Conservation (phyloP, 805 yeast species). For the Saccharomycopsis malanga region DNA sequence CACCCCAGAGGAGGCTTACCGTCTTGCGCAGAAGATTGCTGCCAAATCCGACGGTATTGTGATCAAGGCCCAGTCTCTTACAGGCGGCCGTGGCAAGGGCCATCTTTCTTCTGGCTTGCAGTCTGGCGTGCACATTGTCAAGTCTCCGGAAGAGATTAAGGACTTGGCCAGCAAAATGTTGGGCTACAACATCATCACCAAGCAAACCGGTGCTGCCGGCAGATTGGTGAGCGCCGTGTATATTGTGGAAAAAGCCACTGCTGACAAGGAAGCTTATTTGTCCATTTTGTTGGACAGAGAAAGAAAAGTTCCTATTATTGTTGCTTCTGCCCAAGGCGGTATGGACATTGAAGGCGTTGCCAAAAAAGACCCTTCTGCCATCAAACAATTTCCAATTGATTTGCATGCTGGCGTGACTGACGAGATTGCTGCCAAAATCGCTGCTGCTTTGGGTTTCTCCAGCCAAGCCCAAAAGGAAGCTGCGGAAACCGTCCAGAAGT, state of each 20-base stretch:
- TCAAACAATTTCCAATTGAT: slow-evolving; percentile 78
- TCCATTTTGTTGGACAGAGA: slow-evolving; percentile 94
- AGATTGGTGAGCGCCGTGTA: slow-evolving; percentile 95
- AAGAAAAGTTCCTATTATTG: slow-evolving; percentile 83
- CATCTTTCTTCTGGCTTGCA: slow-evolving; percentile 91
- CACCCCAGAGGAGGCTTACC: slow-evolving; percentile 81
- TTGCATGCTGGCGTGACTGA: slow-evolving; percentile 76
- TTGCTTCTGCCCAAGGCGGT: slow-evolving; percentile 98
- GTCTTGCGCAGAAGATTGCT: slow-evolving; percentile 65
- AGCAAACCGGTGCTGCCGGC: slow-evolving; percentile 97
- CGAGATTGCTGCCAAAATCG: slow-evolving; percentile 66
- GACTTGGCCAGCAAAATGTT: slow-evolving; percentile 85
- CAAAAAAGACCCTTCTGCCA: slow-evolving; percentile 80
- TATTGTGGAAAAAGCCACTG: slow-evolving; percentile 90
- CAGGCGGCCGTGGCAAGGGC: slow-evolving; percentile 99
- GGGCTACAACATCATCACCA: slow-evolving; percentile 88
- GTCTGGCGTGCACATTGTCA: slow-evolving; percentile 92
- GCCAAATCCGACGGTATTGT: slow-evolving; percentile 71
- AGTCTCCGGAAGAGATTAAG: slow-evolving; percentile 78
- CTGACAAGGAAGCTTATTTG: slow-evolving; percentile 89
- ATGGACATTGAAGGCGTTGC: slow-evolving; percentile 99
- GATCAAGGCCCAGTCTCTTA: slow-evolving; percentile 95
- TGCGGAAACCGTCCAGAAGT: slow-evolving; percentile 76
- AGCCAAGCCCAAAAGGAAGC: slow-evolving; percentile 74
- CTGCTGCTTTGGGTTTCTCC: slow-evolving; percentile 76